Percentiles rank a stretch among this genome's conserved stretches.
Conservation (phyloP, 139 green algal genomes). For the Chlorella ohadii region DNA sequence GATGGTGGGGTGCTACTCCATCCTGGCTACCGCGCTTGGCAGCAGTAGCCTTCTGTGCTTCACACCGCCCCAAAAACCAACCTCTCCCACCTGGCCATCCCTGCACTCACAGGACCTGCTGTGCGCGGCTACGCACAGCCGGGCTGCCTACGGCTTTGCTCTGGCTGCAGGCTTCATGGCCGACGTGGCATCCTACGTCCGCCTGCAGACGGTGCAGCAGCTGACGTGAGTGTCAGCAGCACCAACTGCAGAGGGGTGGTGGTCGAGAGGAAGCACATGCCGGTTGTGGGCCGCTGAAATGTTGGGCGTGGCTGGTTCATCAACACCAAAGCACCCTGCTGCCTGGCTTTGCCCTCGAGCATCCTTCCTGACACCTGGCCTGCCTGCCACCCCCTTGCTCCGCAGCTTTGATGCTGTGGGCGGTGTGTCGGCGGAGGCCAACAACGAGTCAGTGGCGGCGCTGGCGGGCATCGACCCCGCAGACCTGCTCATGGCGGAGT, state of each 20-base stretch:
- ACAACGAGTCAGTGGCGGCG: constrained; percentile 59
- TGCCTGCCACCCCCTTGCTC: neutral
- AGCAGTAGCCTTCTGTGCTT: too few relatives aligned
- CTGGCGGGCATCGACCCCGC: constrained; percentile 48
- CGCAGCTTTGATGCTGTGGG: constrained; percentile 57
- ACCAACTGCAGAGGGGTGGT: too few relatives aligned
- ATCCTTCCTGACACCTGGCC: too few relatives aligned
- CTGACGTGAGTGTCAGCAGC: constrained; percentile 18
- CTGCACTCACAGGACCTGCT: constrained; percentile 45
- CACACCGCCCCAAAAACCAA: too few relatives aligned
- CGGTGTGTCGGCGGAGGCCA: constrained; percentile 62
- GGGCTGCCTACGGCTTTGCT: constrained; percentile 65
- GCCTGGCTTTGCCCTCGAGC: too few relatives aligned
- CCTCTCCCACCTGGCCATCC: neutral
- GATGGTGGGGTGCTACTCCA: neutral
- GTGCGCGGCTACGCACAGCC: constrained; percentile 56
- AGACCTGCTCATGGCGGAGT: constrained; percentile 55
- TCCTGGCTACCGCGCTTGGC: too few relatives aligned
- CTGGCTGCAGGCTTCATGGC: constrained; percentile 58
- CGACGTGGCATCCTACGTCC: constrained; percentile 49
- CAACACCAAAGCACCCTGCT: too few relatives aligned
- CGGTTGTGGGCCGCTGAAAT: too few relatives aligned
- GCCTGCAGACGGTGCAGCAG: constrained; percentile 56
- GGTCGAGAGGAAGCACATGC: too few relatives aligned
- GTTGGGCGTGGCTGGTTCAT: too few relatives aligned